Evolutionary conservation across 164 flowering plant genomes (phyloP).

Genomic region (Akebia trifoliata): DNA sequence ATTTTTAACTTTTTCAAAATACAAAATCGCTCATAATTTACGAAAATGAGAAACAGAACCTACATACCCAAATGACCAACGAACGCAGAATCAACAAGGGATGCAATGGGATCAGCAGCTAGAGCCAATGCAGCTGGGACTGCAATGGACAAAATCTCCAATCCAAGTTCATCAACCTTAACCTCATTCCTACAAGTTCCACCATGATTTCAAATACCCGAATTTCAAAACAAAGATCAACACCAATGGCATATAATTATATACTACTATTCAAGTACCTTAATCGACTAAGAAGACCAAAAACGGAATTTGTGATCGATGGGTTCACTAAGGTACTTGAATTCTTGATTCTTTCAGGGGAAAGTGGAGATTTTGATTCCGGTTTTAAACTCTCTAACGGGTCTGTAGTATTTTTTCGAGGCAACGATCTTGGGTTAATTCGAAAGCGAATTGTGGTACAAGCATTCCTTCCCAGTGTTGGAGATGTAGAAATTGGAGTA

Average conservation of each 20-base stretch:
- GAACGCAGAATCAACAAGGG: constrained; percentile 68
- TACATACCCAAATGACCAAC: constrained; percentile 47
- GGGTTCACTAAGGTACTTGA: background rate
- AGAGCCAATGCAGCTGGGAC: constrained; percentile 81
- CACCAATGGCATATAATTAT: background rate
- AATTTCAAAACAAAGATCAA: background rate
- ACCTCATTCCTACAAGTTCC: constrained; percentile 29
- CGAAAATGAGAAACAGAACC: too few relatives aligned
- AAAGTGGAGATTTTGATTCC: constrained; percentile 3
- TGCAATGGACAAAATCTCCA: constrained; percentile 64
- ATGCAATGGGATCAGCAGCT: constrained; percentile 78
- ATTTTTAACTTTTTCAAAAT: too few relatives aligned
- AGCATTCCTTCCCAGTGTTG: constrained; percentile 4
- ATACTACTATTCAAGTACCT: constrained; percentile 16
- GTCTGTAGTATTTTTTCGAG: constrained; percentile 5
- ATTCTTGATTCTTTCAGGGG: background rate
- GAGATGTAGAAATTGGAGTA: background rate
- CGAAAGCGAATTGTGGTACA: constrained; percentile 11
- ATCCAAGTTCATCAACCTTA: constrained; percentile 40
- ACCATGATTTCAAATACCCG: background rate
- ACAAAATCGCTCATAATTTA: too few relatives aligned
- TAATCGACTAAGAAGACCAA: constrained; percentile 13
- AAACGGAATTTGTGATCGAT: constrained; percentile 9
- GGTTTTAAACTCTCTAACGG: background rate
- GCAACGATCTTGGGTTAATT: constrained; percentile 10